Base-by-base conservation (phyloP, 768 basidiomycete species). In the Phlebiopsis flavidoalba region DNA sequence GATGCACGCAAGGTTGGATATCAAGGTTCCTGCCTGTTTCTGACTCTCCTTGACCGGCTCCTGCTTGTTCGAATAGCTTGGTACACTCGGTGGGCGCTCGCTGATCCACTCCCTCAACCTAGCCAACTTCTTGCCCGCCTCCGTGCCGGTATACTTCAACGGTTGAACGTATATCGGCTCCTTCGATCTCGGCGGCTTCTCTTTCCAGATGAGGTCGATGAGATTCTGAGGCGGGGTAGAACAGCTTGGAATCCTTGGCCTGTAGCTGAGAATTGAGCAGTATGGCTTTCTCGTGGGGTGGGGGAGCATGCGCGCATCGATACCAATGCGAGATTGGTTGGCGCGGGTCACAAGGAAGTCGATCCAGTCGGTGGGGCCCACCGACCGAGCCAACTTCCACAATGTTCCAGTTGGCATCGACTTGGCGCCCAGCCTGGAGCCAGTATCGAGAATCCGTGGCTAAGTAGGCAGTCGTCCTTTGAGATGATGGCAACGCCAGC, bases 391-490 rank as follows among this genome's bases (percentile, higher is more conserved):
- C 93, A 11, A 84, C 83, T 49, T 75, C 75, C 35, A 93, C 76
- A 21, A 93, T 56, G 15, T 76, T 75, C 93, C 93, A 96, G 67
- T 91, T 87, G 5, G 71, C 45, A 72, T 93, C 90, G 26, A 91
- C 70, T 63, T 93, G 83, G 3, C 80, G 77, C 8, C 78, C 77
- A 17, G 92, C 90, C 74, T 93, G 92, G 0, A 85, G 65, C 89
- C 90, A 94, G 68, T 94, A 94, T 14, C 91, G 82, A 10, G 92
- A 87, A 70, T 94, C 91, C 19, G 85, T 85, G 63, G 93, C 75
- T 48, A 93, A 76, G 66, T 91, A 92, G 8, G 92, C 92, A 8
- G 80, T 74, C 6, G 77, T 78, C 68, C n/a, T 77, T 77, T 3
- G 89, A 86, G 31, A 93, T 72, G 49, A 94, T 80, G 11, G 88